These are phyloP conservation scores for Bryum argenteum DNA, from an alignment of 225 moss, liverwort and hornwort species.

Conservation along the genomic window DNA sequence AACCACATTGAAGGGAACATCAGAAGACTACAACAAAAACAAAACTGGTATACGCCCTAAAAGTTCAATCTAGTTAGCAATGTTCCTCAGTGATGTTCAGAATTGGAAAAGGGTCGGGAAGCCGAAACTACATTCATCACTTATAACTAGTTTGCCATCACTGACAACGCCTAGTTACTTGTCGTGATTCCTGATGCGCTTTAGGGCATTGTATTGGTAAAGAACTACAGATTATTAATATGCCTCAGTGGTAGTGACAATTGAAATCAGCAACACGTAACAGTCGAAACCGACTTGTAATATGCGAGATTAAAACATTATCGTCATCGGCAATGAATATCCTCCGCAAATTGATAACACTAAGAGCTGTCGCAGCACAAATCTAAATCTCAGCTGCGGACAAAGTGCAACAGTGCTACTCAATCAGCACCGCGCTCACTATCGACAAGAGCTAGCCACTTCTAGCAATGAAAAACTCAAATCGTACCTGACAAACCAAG, in stretches of 20 bases:
- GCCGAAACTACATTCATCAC: not conserved
- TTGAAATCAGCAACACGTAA: conserved; percentile 14
- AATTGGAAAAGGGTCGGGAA: not conserved
- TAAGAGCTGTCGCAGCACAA: not conserved
- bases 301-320: conserved; percentile 6
- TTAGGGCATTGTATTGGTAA: not conserved
- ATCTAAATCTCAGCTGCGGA: not conserved
- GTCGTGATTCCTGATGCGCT: too few species aligned
- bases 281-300: conserved; percentile 13
- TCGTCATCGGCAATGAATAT: conserved; percentile 16
- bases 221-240: not conserved
- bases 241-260: conserved; percentile 31
- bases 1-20: not conserved
- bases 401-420: too few species aligned
- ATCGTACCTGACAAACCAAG: too few species aligned
- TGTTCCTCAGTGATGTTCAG: conserved; percentile 10
- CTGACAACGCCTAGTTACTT: not conserved
- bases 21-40: not conserved
- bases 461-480: too few species aligned
- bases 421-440: too few species aligned
- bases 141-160: not conserved
- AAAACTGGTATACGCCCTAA: too few species aligned
- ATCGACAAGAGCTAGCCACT: too few species aligned
- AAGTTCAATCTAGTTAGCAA: too few species aligned
- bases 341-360: not conserved